These are phyloP conservation scores for Lentinula sp. DNA, from an alignment of 768 basidiomycete species.

Conservation along the genomic window DNA sequence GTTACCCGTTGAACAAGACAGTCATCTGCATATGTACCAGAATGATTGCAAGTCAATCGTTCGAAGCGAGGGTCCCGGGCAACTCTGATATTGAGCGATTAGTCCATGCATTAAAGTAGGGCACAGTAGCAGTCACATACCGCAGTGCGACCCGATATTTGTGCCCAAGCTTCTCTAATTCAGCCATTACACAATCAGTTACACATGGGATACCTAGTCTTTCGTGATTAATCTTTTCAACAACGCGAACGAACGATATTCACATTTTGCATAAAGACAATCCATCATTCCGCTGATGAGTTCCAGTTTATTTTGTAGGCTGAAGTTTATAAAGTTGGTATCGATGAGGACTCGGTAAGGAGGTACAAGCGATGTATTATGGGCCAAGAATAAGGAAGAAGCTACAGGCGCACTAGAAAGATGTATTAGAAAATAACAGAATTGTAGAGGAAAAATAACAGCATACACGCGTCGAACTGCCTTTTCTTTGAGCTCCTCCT, in stretches of 20 bases:
- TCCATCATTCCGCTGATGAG: conserved; percentile 99
- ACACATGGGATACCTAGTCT: conserved; percentile 89
- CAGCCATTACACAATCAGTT: conserved; percentile 99
- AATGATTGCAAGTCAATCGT: conserved; percentile 84
- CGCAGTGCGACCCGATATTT: conserved; percentile 91
- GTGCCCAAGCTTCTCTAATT: conserved; percentile 95
- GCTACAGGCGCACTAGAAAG: conserved; percentile 67
- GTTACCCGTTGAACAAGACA: conserved; percentile 95
- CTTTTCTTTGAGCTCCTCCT: conserved; percentile 74
- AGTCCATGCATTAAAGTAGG: conserved; percentile 1
- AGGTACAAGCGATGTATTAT: conserved; percentile 93
- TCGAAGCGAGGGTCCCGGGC: conserved; percentile 98
- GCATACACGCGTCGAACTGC: conserved; percentile 74
- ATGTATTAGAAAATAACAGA: conserved; percentile 3
- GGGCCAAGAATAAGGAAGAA: conserved; percentile 90
- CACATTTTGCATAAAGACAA: conserved; percentile 96
- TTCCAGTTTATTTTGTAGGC: conserved; percentile 96
- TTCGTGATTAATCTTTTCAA: conserved; percentile 7
- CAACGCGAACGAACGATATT: background rate
- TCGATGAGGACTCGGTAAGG: conserved; percentile 97
- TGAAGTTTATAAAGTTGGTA: conserved; percentile 99
- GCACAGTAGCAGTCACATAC: conserved; percentile 35
- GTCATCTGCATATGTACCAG: conserved; percentile 98
- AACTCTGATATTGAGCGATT: conserved; percentile 46
- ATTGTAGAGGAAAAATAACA: background rate